A percentile compares a stretch with the other conserved stretches of the same genome.
Conservation (phyloP, 75 land plant species). For the Ceratopteris richardii region DNA sequence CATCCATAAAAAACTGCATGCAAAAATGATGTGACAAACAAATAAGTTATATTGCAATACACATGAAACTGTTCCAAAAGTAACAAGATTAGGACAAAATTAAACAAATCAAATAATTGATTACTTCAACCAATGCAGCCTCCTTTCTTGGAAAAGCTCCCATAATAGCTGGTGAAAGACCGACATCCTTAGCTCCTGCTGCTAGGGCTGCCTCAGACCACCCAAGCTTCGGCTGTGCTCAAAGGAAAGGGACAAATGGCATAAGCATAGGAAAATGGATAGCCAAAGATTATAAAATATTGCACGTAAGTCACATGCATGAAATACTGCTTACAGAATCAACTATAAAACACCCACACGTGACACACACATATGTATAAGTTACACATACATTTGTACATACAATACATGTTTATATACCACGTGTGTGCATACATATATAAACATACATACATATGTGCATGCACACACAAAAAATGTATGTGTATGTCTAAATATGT, state of each 20-base stretch:
- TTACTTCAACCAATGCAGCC: slow-evolving; percentile 90
- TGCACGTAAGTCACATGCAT: no score
- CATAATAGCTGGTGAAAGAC: slow-evolving; percentile 72
- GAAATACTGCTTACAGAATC: no score
- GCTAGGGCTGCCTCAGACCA: slow-evolving; percentile 81
- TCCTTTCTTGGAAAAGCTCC: slow-evolving; percentile 88
- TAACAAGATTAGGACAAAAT: background rate
- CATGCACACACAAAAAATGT: no score
- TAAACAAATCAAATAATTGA: background rate
- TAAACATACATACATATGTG: no score
- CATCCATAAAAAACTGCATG: slow-evolving; percentile 89
- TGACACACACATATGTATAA: no score
- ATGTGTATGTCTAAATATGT: no score
- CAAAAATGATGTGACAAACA: background rate
- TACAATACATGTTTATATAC: no score
- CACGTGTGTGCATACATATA: no score
- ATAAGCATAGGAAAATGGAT: background rate
- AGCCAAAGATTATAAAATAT: no score
- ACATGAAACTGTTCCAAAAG: background rate
- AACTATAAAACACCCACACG: no score
- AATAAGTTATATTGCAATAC: background rate
- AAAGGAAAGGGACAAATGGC: background rate
- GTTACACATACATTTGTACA: no score
- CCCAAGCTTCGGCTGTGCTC: slow-evolving; percentile 51
- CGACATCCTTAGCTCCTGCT: slow-evolving; percentile 78